These are phyloP conservation scores for Malassezia sympodialis DNA, from an alignment of 1,284 basidiomycete genomes.

Conservation along the genomic window DNA sequence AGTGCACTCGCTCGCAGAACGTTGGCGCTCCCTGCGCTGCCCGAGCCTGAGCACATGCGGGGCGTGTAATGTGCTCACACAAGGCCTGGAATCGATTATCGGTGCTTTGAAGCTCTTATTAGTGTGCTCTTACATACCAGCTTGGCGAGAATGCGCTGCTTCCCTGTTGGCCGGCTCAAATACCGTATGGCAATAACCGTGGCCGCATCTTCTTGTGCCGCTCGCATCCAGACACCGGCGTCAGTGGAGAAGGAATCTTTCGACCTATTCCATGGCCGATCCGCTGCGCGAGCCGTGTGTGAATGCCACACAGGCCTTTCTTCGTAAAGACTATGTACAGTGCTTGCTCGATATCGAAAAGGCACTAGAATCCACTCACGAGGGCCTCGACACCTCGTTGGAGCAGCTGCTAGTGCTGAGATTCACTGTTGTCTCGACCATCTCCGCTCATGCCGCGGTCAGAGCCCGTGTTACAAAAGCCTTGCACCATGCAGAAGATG, in stretches of 20 bases:
- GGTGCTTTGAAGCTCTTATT: constrained; percentile 22
- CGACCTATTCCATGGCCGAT: neutral
- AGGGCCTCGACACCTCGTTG: neutral
- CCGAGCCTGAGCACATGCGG: constrained; percentile 22
- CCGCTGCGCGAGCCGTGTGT: neutral
- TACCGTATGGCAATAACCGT: constrained; percentile 23
- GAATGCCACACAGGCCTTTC: constrained; percentile 25
- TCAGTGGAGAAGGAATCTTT: neutral
- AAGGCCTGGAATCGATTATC: constrained; percentile 33
- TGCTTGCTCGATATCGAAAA: constrained; percentile 24
- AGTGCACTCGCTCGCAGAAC: constrained; percentile 24
- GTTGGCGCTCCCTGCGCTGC: neutral
- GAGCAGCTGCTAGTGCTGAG: constrained; percentile 15
- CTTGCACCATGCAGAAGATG: constrained; percentile 12
- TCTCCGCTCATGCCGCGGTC: constrained; percentile 1
- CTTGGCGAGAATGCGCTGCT: constrained; percentile 29
- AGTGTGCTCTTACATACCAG: constrained; percentile 11
- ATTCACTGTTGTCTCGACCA: constrained; percentile 4
- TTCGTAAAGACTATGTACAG: constrained; percentile 24
- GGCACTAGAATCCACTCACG: constrained; percentile 5
- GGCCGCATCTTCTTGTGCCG: constrained; percentile 1
- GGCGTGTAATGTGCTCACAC: constrained; percentile 32
- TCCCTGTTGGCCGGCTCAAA: constrained; percentile 33
- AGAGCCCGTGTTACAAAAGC: constrained; percentile 17
- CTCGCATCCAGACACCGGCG: constrained; percentile 1